phyloP scores from a whole-genome alignment of 192 early-diverging fungal genomes.

The Mortierella alpina region DNA sequence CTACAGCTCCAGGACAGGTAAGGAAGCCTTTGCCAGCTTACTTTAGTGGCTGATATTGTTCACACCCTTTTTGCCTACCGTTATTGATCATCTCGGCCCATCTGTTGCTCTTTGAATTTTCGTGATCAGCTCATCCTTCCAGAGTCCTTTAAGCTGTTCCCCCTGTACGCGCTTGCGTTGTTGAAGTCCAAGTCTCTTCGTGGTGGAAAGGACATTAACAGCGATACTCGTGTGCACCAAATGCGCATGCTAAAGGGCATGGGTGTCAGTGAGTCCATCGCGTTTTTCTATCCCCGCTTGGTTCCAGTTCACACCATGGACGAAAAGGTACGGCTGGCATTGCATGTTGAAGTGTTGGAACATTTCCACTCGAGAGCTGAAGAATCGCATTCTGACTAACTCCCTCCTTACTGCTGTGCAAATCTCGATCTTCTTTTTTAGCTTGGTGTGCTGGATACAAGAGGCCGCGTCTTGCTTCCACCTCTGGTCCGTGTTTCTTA shows the following conservation, averaged over 20 bases:
- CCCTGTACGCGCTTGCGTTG: slow-evolving; percentile 86
- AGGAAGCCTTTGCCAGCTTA: neutral
- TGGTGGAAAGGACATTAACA: slow-evolving; percentile 71
- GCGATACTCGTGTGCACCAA: slow-evolving; percentile 83
- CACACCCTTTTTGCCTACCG: slow-evolving; percentile 8
- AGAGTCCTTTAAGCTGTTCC: slow-evolving; percentile 94
- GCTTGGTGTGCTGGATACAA: slow-evolving; percentile 42
- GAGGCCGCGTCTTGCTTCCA: slow-evolving; percentile 76
- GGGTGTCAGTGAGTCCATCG: slow-evolving; percentile 78
- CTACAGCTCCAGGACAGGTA: slow-evolving; percentile 86
- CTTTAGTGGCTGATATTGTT: neutral
- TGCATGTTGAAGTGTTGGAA: neutral
- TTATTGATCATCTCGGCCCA: neutral
- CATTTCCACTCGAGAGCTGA: neutral
- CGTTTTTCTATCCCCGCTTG: slow-evolving; percentile 87
- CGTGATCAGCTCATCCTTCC: slow-evolving; percentile 85
- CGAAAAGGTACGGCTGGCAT: slow-evolving; percentile 50
- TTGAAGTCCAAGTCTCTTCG: slow-evolving; percentile 88
- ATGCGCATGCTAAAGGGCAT: slow-evolving; percentile 85
- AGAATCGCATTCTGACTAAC: neutral
- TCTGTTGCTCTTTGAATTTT: neutral
- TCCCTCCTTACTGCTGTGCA: neutral
- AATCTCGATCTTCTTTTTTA: slow-evolving; percentile 3
- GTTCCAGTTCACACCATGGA: slow-evolving; percentile 75
- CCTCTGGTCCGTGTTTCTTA: slow-evolving; percentile 78